Conservation (phyloP, 2,329 filamentous ascomycete genomes). For the Aspergillus persii region DNA sequence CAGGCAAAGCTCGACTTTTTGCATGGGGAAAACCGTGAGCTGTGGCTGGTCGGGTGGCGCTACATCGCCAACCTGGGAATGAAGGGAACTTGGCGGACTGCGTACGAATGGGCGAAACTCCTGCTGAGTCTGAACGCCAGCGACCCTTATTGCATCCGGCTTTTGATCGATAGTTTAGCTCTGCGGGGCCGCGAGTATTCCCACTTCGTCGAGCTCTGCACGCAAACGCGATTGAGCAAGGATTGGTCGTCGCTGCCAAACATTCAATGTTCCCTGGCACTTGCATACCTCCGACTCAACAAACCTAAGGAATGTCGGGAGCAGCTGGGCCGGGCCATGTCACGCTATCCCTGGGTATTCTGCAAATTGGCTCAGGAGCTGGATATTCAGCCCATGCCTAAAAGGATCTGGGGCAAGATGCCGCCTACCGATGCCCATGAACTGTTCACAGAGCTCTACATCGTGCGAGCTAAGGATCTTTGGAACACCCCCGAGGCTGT, state of each 20-base stretch:
- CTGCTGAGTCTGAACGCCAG: conserved; percentile 70
- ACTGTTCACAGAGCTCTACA: conserved; percentile 73
- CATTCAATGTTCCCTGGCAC: conserved; percentile 70
- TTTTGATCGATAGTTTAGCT: conserved; percentile 80
- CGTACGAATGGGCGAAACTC: conserved; percentile 89
- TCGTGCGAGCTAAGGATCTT: conserved; percentile 72
- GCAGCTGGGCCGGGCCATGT: conserved; percentile 66
- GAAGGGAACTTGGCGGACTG: conserved; percentile 91
- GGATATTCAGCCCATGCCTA: conserved; percentile 71
- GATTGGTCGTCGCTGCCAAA: conserved; percentile 62
- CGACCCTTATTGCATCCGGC: conserved; percentile 80
- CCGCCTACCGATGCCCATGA: conserved; percentile 64
- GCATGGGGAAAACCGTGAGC: conserved; percentile 82
- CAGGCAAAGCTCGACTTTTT: conserved; percentile 77
- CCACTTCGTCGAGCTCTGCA: conserved; percentile 70
- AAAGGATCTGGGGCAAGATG: conserved; percentile 76
- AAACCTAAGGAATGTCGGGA: conserved; percentile 64
- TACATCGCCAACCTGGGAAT: conserved; percentile 82
- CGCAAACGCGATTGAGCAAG: conserved; percentile 50
- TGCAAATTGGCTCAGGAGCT: conserved; percentile 76
- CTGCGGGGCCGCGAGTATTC: conserved; percentile 75
- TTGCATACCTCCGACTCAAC: conserved; percentile 72
- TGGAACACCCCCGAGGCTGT: conserved; percentile 79
- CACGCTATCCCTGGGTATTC: conserved; percentile 79
- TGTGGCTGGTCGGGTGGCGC: conserved; percentile 86